These are phyloP conservation scores for Umbilicus rupestris DNA, from an alignment of 164 flowering plant species.

Conservation along the genomic window DNA sequence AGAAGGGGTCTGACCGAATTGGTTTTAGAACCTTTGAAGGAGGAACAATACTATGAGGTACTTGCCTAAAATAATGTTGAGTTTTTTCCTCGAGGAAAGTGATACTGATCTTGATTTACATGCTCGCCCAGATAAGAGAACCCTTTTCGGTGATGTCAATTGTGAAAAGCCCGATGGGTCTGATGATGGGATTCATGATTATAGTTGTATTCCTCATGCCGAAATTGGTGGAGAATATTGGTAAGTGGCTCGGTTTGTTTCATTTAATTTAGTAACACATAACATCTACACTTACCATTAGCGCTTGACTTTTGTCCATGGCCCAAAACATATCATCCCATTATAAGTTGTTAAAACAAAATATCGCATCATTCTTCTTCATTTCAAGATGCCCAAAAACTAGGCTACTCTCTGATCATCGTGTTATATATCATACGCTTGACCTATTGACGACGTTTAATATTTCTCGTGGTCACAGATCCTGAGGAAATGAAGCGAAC, in stretches of 20 bases:
- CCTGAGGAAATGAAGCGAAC: conserved; percentile 88
- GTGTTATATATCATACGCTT: not conserved
- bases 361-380: not conserved
- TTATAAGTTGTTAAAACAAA: too few relatives aligned
- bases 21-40: conserved; percentile 80
- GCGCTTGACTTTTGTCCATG: too few relatives aligned
- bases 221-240: conserved; percentile 81
- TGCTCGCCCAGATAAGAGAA: conserved; percentile 63
- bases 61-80: not conserved
- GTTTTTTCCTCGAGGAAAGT: not conserved
- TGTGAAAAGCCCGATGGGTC: conserved; percentile 95
- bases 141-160: conserved; percentile 75
- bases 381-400: not conserved
- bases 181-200: conserved; percentile 96
- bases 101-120: too few relatives aligned
- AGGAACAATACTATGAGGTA: conserved; percentile 89
- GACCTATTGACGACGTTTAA: not conserved
- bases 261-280: not conserved
- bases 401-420: too few relatives aligned
- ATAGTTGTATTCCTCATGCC: conserved; percentile 88
- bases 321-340: too few relatives aligned
- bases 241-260: conserved; percentile 24
- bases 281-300: too few relatives aligned
- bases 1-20: conserved; percentile 70
- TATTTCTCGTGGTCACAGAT: conserved; percentile 30